Evolutionary conservation across 2,329 filamentous ascomycete genomes (phyloP), one percentile per base, ranked within the genome.

Genomic region (Colletotrichum sp.): DNA sequence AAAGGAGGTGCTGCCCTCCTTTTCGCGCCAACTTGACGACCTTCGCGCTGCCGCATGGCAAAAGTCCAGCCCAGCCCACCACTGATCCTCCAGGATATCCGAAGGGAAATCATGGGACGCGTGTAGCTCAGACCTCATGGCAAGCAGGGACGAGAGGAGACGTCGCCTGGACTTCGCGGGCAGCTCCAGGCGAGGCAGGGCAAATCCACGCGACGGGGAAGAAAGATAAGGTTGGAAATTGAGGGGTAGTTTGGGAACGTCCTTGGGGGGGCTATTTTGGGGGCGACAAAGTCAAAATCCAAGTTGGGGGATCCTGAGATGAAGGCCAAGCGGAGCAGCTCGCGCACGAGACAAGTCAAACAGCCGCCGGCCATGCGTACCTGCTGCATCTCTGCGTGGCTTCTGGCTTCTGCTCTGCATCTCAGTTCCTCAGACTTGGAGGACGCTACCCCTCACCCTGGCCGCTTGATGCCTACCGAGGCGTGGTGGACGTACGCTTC

Each of bases 231-330:
- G 70, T 76, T 73, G 39, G 68, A 15, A 60, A 55, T 39, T 71
- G 59, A 75, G 69, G 73, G 73, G 73, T 44, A 68, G 57, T 63
- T 62, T 68, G 69, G 59, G 57, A 52, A 66, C 52, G 55, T 60
- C 44, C 69, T 72, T 26, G 16, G 55, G 13, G n/a, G n/a, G 55
- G 55, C 55, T 64, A 60, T 72, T 68, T 63, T 44, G n/a, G 69
- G 62, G 59, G 34, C n/a, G 5, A 30, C n/a, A 55, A 52, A 67
- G 36, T 57, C 34, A 66, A 67, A 62, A 75, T 34, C 28, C 57
- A 57, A 72, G 21, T 57, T 24, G 73, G 73, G 73, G 39, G 16
- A 64, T 64, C 63, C 64, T 65, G 57, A 75, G 62, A 67, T 72
- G 55, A 66, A 49, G 30, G 39, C 55, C 15, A 44, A 60, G 68